Percentiles rank a stretch among this genome's conserved stretches.
Conservation (phyloP, 192 early-diverging fungal species). For the Coemansia sp. region DNA sequence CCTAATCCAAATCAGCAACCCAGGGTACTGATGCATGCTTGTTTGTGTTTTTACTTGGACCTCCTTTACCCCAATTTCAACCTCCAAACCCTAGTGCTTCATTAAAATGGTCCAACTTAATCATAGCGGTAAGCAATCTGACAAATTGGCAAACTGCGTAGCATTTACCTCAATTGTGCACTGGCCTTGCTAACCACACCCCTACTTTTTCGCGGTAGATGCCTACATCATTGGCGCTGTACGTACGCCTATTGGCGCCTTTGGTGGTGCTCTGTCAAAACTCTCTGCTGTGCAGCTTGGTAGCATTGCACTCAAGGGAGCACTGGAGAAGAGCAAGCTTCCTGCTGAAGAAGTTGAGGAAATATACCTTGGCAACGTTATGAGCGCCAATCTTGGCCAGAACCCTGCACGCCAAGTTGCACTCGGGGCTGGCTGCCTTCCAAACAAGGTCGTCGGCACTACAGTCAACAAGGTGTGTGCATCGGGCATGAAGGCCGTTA, state of each 20-base stretch:
- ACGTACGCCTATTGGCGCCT: conserved; percentile 90
- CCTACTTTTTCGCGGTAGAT: conserved; percentile 34
- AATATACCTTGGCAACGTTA: conserved; percentile 74
- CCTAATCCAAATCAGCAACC: background rate
- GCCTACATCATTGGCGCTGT: conserved; percentile 90
- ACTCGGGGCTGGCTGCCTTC: conserved; percentile 66
- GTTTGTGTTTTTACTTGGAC: background rate
- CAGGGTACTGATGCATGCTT: background rate
- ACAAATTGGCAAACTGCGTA: background rate
- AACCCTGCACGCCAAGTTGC: conserved; percentile 84
- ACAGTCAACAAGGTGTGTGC: conserved; percentile 86
- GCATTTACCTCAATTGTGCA: background rate
- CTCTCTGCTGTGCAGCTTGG: conserved; percentile 84
- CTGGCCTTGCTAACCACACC: background rate
- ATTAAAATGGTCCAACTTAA: conserved; percentile 23
- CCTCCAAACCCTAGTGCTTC: background rate
- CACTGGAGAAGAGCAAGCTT: conserved; percentile 57
- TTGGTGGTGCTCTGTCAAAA: conserved; percentile 84
- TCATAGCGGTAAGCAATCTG: conserved; percentile 16
- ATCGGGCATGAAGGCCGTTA: conserved; percentile 77
- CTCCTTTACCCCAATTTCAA: background rate
- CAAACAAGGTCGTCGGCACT: conserved; percentile 60
- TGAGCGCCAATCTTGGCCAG: conserved; percentile 79
- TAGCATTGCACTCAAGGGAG: conserved; percentile 77
- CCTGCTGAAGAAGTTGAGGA: conserved; percentile 68